Percentiles rank a stretch among this genome's conserved stretches.
phyloP scores from a whole-genome alignment of 148 eudicot species.

The Amaranthus palmeri region DNA sequence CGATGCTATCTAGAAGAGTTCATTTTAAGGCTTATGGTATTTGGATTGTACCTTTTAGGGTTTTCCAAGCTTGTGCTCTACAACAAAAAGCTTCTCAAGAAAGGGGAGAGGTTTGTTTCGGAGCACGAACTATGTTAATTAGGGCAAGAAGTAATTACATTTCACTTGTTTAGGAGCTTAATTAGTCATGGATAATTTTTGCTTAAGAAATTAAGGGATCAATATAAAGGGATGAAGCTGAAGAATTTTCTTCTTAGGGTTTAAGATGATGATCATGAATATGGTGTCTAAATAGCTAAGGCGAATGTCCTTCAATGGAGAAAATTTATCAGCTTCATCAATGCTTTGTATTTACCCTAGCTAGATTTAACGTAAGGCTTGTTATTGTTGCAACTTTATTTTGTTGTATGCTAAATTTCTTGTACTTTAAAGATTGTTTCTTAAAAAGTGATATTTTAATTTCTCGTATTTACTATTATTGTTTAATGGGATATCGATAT shows the following conservation, averaged over 20 bases:
- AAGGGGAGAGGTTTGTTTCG: constrained; percentile 32
- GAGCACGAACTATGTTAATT: constrained; percentile 22
- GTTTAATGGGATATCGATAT: too few species aligned
- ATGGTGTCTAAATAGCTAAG: background rate
- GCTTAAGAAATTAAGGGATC: constrained; percentile 15
- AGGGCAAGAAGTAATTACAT: background rate
- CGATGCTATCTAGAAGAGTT: background rate
- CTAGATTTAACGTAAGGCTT: constrained; percentile 11
- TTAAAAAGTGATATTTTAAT: background rate
- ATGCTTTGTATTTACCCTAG: constrained; percentile 22
- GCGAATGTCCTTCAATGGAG: constrained; percentile 23
- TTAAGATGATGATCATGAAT: background rate
- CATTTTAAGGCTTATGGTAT: background rate
- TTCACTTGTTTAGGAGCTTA: constrained; percentile 14
- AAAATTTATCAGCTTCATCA: constrained; percentile 52
- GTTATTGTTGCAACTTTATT: constrained; percentile 11
- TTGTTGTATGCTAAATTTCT: background rate
- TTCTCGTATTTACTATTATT: too few species aligned
- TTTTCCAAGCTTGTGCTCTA: constrained; percentile 36
- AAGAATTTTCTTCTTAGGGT: constrained; percentile 39
- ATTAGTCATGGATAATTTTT: background rate
- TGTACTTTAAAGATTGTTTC: constrained; percentile 8
- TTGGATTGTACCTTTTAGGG: background rate
- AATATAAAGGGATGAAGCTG: constrained; percentile 46
- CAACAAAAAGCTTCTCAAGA: constrained; percentile 36